Base-by-base conservation (phyloP, 73 alveolate genomes). In the Halteria grandinella region DNA sequence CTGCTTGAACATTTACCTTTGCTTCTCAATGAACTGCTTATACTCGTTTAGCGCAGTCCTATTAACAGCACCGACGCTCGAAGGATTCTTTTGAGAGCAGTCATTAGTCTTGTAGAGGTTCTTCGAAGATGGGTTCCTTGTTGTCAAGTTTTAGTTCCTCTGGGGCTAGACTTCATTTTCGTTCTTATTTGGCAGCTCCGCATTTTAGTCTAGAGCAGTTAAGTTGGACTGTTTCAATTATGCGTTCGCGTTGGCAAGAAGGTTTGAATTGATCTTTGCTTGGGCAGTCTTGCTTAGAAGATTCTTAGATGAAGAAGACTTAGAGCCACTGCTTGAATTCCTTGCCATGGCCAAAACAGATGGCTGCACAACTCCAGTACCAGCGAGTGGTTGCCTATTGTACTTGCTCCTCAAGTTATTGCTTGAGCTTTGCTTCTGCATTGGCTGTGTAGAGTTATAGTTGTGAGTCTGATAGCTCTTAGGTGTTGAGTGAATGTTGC, bases 371-470 rank as follows among this genome's bases (percentile, higher is more conserved):
- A 28, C n/a, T 58, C 49, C 11, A 5, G 24, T 41, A 20, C 17
- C 62, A 17, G 48, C 27, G 6, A n/a, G n/a, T n/a, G 57, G 60
- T 17, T 36, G 25, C 4, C 78, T 8, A 21, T 62, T 62, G 27
- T 62, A 62, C 62, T 62, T 62, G 23, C 41, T 62, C 24, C 60
- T 36, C 20, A 62, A 27, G 28, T 62, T 62, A 62, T 62, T 62
- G 23, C 41, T 62, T 15, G 78, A 62, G 23, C 17, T 25, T 24
- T 62, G 27, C 45, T 62, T 62, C 3, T 62, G 40, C 20, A 62
- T 39, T 20, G 44, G 12, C 5, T 11, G 14, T 8, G 78, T 40
- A 41, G 23, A 11, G 31, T 14, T 11, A 33, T 11, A 17, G 15
- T 62, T 41, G 23, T 62, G 60, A 39, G 36, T 39, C 45, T 25